Evolutionary conservation across 2,329 filamentous ascomycete genomes (phyloP).

Genomic region (Fusarium buharicum): DNA sequence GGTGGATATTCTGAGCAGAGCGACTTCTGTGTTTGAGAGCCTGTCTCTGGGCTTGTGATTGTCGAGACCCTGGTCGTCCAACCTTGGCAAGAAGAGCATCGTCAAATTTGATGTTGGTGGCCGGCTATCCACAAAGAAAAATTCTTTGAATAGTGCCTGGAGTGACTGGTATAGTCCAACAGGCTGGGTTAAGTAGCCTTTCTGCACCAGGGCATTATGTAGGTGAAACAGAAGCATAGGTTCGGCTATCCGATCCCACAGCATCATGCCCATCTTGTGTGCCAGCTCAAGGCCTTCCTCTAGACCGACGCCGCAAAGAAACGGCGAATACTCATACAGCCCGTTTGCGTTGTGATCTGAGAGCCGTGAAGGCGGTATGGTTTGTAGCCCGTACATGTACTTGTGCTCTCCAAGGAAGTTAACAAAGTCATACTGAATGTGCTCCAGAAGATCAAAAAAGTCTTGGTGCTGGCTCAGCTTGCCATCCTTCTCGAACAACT

Average conservation of each 20-base stretch:
- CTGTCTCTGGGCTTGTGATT: too few relatives aligned
- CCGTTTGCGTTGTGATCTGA: conserved; percentile 54
- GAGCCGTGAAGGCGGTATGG: conserved; percentile 56
- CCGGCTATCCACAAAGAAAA: conserved; percentile 18
- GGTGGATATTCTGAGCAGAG: too few relatives aligned
- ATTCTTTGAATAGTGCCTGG: conserved; percentile 26
- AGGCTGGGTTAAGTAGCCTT: conserved; percentile 50
- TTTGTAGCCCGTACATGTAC: conserved; percentile 14
- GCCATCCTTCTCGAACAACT: neutral
- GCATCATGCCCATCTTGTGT: conserved; percentile 48
- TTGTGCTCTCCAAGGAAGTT: conserved; percentile 34
- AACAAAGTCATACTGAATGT: conserved; percentile 25
- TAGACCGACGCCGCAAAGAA: conserved; percentile 58
- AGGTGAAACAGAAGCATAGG: conserved; percentile 55
- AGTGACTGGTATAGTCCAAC: conserved; percentile 49
- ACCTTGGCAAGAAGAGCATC: conserved; percentile 6
- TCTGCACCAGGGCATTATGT: conserved; percentile 60
- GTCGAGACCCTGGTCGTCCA: too few relatives aligned
- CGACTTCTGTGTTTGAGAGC: too few relatives aligned
- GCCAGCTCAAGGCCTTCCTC: conserved; percentile 56
- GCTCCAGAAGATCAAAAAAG: conserved; percentile 8
- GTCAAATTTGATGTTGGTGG: conserved; percentile 22
- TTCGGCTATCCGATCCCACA: conserved; percentile 57
- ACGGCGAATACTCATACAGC: conserved; percentile 61
- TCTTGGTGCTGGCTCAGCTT: neutral